These are phyloP conservation scores for Ogataea degrootiae DNA, from an alignment of 805 yeast genomes.

Conservation along the genomic window DNA sequence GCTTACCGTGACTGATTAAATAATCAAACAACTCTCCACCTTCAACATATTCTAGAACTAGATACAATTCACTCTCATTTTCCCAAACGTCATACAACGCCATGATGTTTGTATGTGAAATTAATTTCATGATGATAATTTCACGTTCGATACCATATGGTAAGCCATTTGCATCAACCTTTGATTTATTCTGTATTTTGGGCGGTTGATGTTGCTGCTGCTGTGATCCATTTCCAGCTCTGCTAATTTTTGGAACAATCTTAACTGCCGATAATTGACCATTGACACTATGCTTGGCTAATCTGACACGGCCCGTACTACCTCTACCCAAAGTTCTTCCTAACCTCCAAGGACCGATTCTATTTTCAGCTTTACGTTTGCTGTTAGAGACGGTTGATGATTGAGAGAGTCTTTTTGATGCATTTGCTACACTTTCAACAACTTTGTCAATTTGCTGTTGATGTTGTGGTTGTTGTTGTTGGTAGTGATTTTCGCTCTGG, in stretches of 20 bases:
- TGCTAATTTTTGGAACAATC: conserved; percentile 61
- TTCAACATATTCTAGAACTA: conserved; percentile 78
- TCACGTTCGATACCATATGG: conserved; percentile 97
- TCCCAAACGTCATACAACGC: conserved; percentile 98
- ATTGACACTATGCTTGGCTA: conserved; percentile 63
- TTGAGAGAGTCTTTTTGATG: conserved; percentile 33
- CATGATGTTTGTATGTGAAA: conserved; percentile 91
- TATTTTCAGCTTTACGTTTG: conserved; percentile 33
- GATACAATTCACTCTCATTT: conserved; percentile 79
- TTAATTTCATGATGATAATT: conserved; percentile 92
- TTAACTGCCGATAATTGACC: conserved; percentile 82
- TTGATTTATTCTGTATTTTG: conserved; percentile 21
- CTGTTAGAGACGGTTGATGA: conserved; percentile 36
- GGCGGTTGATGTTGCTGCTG: conserved; percentile 17
- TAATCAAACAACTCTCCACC: conserved; percentile 85
- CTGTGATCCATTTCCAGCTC: neutral
- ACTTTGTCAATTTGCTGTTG: conserved; percentile 35
- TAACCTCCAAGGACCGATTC: conserved; percentile 78
- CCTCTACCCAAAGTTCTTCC: conserved; percentile 80
- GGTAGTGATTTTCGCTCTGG: neutral
- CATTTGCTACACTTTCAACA: conserved; percentile 33
- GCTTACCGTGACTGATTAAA: conserved; percentile 64
- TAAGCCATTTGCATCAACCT: conserved; percentile 42
- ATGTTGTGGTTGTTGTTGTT: neutral
- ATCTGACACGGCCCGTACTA: conserved; percentile 73